Evolutionary conservation across 805 yeast species (phyloP).

Genomic region (Pichia occidentalis): DNA sequence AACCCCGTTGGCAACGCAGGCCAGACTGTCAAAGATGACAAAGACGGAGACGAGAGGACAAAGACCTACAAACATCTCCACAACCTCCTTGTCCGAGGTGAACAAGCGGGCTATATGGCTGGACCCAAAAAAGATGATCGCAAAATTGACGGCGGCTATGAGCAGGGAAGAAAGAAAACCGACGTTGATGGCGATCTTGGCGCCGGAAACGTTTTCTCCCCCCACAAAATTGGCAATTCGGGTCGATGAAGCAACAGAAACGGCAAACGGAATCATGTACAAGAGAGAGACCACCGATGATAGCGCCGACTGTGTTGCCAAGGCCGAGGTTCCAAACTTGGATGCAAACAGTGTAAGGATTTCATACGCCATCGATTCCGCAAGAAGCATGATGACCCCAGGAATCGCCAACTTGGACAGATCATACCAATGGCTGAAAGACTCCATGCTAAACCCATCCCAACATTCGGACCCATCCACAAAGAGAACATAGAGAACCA

Average conservation of each 20-base stretch:
- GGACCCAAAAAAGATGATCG: conserved; percentile 40
- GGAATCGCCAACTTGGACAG: conserved; percentile 43
- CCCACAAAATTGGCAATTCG: conserved; percentile 52
- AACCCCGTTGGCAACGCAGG: conserved; percentile 66
- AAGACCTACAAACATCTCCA: conserved; percentile 41
- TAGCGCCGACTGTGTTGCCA: conserved; percentile 52
- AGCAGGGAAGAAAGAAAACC: conserved; percentile 33
- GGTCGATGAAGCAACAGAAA: conserved; percentile 49
- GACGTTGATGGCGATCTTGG: conserved; percentile 36
- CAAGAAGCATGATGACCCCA: conserved; percentile 48
- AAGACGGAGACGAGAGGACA: conserved; percentile 62
- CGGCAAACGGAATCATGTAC: conserved; percentile 53
- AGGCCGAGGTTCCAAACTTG: conserved; percentile 43
- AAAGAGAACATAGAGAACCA: conserved; percentile 47
- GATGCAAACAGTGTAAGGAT: conserved; percentile 49
- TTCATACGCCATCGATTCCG: conserved; percentile 54
- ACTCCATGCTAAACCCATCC: conserved; percentile 45
- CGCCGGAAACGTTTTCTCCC: conserved; percentile 28
- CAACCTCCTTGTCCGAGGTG: conserved; percentile 55
- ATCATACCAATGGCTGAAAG: conserved; percentile 33
- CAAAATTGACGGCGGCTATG: conserved; percentile 35
- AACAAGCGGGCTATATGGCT: conserved; percentile 49
- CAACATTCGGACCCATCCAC: conserved; percentile 67
- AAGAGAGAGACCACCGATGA: conserved; percentile 46
- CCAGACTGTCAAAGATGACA: conserved; percentile 64